phyloP scores from a whole-genome alignment of 208 protist species.

The Endotrypanum monterogeii region DNA sequence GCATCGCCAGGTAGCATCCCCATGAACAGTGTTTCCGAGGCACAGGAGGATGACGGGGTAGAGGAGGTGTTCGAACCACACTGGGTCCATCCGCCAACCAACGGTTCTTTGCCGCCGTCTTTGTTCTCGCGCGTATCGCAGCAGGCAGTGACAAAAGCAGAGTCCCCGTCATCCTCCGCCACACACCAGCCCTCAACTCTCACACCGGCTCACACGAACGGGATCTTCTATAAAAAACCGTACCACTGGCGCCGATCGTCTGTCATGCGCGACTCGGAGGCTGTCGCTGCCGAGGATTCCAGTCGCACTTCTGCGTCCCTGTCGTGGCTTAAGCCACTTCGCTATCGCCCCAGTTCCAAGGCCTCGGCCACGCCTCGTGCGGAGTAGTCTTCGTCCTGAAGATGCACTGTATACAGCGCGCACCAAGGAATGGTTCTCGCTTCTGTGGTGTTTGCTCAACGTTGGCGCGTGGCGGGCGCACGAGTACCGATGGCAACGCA shows the following conservation, averaged over 20 bases:
- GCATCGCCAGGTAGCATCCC: neutral
- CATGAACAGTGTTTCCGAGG: neutral
- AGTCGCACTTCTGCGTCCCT: neutral
- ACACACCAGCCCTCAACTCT: conserved; percentile 6
- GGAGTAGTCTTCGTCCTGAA: neutral
- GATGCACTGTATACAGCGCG: neutral
- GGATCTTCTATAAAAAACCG: neutral
- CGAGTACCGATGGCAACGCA: neutral
- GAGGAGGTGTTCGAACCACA: conserved; percentile 26
- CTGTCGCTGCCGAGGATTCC: neutral
- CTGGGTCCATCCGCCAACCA: conserved; percentile 19
- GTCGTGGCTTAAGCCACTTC: conserved; percentile 25
- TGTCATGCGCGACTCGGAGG: neutral
- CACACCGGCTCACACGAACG: neutral
- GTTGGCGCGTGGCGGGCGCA: neutral
- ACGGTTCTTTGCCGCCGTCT: conserved; percentile 24
- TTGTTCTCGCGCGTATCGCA: conserved; percentile 34
- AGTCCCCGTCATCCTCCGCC: conserved; percentile 19
- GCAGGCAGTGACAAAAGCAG: conserved; percentile 25
- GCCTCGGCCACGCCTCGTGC: neutral
- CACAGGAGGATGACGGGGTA: conserved; percentile 6
- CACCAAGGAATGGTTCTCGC: neutral
- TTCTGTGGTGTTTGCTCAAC: too few species aligned
- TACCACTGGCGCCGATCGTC: neutral
- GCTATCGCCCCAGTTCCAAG: conserved; percentile 3